Base-by-base conservation (phyloP, 441 rosid genomes). In the Pelargonium myrrhifolium region DNA sequence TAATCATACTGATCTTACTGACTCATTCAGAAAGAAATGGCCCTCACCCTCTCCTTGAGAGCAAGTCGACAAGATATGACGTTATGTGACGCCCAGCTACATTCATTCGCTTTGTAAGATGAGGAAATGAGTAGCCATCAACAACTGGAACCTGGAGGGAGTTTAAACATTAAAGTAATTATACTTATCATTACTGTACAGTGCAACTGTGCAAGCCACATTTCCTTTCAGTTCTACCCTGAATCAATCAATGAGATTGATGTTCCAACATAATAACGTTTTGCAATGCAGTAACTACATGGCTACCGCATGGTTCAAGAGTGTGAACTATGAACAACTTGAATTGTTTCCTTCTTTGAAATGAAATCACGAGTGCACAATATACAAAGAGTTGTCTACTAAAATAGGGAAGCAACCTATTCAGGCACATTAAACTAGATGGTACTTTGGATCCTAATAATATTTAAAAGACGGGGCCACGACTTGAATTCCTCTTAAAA, bases 81-180 rank as follows among this genome's bases (percentile, higher is more conserved):
- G 97, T 93, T 62, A 93, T 93, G 83, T 93, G 97, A 68, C 99
- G 90, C 17, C 99, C 99, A 79, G 97, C 96, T n/a, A 93, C 95
- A 78, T 93, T 93, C 99, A 93, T 91, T 69, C 97, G 81, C 77
- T 93, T 93, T 39, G 99, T 93, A 35, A 93, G 93, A 84, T 93
- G 97, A 69, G 99, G 99, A 61, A 93, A 93, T 14, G 99, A 93
- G 73, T 89, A 93, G 59, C 99, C 97, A 49, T 93, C 99, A 80
- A 93, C 99, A 75, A 93, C 97, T 42, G 99, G 99, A 75, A 93
- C 99, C 97, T 93, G 76, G 28, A 74, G 53, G 62, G 66, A 74
- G 11, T 14, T n/a, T n/a, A n/a, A n/a, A n/a, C n/a, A n/a, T 3
- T 0, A 10, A 66, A 69, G 49, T 42, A 74, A 45, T 70, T 68